Evolutionary conservation across 495 filamentous ascomycete species (phyloP), one percentile per base, ranked within the genome.

Genomic region (Hapsidospora chrysogenum): DNA sequence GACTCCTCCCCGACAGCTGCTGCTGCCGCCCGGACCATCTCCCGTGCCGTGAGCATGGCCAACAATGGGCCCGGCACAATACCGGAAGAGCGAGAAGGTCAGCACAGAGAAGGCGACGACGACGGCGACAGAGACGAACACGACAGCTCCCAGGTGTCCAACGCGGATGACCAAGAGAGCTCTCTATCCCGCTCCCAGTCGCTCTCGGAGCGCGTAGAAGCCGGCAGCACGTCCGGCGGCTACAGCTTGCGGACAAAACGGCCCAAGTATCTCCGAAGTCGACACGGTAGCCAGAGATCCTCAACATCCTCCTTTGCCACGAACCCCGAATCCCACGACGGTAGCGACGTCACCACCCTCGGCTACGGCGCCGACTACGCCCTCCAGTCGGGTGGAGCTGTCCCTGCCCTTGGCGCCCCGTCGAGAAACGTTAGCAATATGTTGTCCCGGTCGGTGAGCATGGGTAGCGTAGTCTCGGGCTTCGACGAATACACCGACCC

Each of bases 391-490:
- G 85, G 82, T 21, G 85, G 85, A 9, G 79, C 83, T 9, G 63
- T 65, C 4, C 76, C 85, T 9, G 56, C 63, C 7, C 54, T 56
- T 23, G 71, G 63, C n/a, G n/a, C 33, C 11, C 33, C 33, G 4
- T 27, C 21, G 4, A 6, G 23, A 11, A 60, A 50, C 43, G 49
- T 60, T 26, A 70, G 64, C 35, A 67, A 68, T 35, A 54, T 68
- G 13, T 58, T 92, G 31, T 78, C 80, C 14, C 64, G 89, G 32
- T 74, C 85, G 9, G 77, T 85, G 22, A 95, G 86, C 49, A 68
- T 96, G 35, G 89, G 89, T 9, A 95, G 86, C 44, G 85, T 95
- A 63, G 83, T 81, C n/a, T 94, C 85, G 11, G 85, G 82, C 1
- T 70, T 93, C 16, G 86, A 86, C 15, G 78, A 77, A 13, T 68